These are phyloP conservation scores for Rosa lucieae DNA, from an alignment of 306 rosid genomes.

Conservation along the genomic window DNA sequence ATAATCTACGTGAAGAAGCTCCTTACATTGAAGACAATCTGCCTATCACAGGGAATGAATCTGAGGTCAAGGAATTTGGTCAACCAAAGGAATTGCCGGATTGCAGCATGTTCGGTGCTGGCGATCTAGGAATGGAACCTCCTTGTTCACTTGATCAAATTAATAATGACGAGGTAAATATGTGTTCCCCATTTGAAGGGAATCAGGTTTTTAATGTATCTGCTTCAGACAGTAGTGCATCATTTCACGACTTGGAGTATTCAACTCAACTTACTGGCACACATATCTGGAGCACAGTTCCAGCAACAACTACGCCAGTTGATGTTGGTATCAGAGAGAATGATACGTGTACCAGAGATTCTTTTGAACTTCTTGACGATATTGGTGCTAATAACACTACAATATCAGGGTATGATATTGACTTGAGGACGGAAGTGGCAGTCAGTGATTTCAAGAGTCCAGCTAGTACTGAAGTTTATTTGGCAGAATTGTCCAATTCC, in stretches of 20 bases:
- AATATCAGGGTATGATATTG: conserved; percentile 30
- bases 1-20: conserved; percentile 35
- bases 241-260: conserved; percentile 58
- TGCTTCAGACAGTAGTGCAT: conserved; percentile 55
- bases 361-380: conserved; percentile 38
- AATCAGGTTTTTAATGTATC: conserved; percentile 55
- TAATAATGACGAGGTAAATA: conserved; percentile 45
- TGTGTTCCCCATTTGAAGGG: conserved; percentile 58
- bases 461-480: conserved; percentile 57
- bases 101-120: conserved; percentile 44
- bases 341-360: conserved; percentile 25
- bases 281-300: conserved; percentile 57
- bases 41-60: conserved; percentile 39
- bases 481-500: conserved; percentile 74
- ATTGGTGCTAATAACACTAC: conserved; percentile 30
- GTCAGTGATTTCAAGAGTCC: conserved; percentile 45
- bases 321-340: conserved; percentile 34
- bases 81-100: conserved; percentile 42
- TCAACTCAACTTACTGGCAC: conserved; percentile 65
- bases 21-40: conserved; percentile 46
- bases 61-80: conserved; percentile 40
- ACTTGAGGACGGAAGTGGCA: conserved; percentile 27
- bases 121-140: conserved; percentile 39
- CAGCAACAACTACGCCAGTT: conserved; percentile 39
- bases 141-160: conserved; percentile 49